phyloP scores from a whole-genome alignment of 169 alveolate species.

The Cryptosporidium parvum region DNA sequence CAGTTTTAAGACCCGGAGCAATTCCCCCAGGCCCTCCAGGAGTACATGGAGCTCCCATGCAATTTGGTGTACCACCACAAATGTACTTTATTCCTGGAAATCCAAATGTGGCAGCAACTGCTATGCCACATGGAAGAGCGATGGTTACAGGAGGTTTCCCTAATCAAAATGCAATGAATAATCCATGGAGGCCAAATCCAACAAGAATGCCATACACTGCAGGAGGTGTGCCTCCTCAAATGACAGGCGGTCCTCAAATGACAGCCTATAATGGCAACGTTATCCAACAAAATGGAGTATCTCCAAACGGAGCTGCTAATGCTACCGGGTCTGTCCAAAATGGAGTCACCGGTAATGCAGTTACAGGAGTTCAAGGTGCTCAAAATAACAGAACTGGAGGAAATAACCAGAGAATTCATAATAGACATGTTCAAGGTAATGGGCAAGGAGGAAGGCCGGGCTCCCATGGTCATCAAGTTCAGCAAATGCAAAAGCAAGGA shows the following conservation, averaged over 20 bases:
- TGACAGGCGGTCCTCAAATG: slow-evolving; percentile 58
- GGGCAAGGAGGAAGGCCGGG: slow-evolving; percentile 62
- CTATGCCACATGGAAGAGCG: slow-evolving; percentile 59
- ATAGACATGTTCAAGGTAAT: slow-evolving; percentile 42
- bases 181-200: slow-evolving; percentile 75
- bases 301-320: slow-evolving; percentile 26
- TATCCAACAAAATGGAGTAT: slow-evolving; percentile 42
- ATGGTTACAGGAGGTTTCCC: slow-evolving; percentile 58
- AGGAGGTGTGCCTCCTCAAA: slow-evolving; percentile 58
- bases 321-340: slow-evolving; percentile 18
- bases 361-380: slow-evolving; percentile 26
- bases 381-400: slow-evolving; percentile 57
- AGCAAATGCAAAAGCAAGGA: slow-evolving; percentile 56
- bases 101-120: slow-evolving; percentile 58
- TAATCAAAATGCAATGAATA: slow-evolving; percentile 22
- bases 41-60: slow-evolving; percentile 76
- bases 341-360: slow-evolving; percentile 46
- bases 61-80: slow-evolving; percentile 72
- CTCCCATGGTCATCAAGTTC: slow-evolving; percentile 36
- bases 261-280: slow-evolving; percentile 57
- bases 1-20: slow-evolving; percentile 76
- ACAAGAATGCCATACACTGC: slow-evolving; percentile 45
- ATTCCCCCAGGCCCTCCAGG: slow-evolving; percentile 76
- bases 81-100: slow-evolving; percentile 75
- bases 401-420: slow-evolving; percentile 53